A percentile compares a stretch with the other conserved stretches of the same genome.
Conservation (phyloP, 495 filamentous ascomycete species). For the Venustampulla echinocandica region DNA sequence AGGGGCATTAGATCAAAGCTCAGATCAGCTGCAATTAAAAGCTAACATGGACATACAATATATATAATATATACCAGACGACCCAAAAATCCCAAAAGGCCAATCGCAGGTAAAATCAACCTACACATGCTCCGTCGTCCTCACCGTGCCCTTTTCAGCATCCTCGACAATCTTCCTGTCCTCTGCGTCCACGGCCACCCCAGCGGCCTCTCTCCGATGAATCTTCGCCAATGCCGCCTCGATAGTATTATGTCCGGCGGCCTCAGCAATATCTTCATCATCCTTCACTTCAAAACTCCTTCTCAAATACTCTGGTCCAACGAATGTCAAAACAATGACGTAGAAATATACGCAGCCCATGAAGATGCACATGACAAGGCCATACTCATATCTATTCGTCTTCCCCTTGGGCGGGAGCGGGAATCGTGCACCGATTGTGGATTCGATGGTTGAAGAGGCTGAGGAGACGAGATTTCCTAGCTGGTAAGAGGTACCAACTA, state of each 20-base stretch:
- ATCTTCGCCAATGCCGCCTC: constrained; percentile 20
- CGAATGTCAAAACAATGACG: constrained; percentile 61
- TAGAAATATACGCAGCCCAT: constrained; percentile 89
- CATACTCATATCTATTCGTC: constrained; percentile 62
- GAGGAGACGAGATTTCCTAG: constrained; percentile 77
- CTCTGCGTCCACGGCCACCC: constrained; percentile 8
- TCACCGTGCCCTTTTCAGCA: constrained; percentile 5
- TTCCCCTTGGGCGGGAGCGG: constrained; percentile 52
- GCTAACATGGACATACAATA: neutral
- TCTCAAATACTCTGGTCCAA: constrained; percentile 69
- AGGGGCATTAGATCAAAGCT: too few species aligned
- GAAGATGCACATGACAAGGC: constrained; percentile 86
- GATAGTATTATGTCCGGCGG: constrained; percentile 30
- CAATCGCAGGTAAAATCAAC: too few species aligned
- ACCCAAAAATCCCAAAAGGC: too few species aligned
- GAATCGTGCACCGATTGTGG: constrained; percentile 73
- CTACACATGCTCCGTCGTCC: neutral
- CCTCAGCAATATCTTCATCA: constrained; percentile 52
- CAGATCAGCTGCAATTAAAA: too few species aligned
- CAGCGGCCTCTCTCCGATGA: constrained; percentile 6
- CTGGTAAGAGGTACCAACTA: constrained; percentile 77
- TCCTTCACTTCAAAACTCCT: constrained; percentile 44
- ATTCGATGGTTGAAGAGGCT: constrained; percentile 75
- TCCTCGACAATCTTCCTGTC: constrained; percentile 13
- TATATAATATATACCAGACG: too few species aligned